Evolutionary conservation across 2,329 filamentous ascomycete species (phyloP).

Genomic region (Scedosporium aurantiacum): DNA sequence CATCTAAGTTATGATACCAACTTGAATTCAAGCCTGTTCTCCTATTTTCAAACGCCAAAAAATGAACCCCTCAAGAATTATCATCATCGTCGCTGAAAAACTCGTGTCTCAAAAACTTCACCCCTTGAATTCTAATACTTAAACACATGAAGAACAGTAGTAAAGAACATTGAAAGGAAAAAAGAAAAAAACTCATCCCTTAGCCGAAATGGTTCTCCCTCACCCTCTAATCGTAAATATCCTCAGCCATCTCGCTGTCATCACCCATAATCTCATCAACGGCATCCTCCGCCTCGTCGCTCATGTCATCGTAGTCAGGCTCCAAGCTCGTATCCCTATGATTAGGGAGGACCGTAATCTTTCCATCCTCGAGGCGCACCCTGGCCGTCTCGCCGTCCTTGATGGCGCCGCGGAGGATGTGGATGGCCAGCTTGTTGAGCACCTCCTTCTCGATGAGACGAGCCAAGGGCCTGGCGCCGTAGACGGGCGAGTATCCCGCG

Average conservation of each 20-base stretch:
- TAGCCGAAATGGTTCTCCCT: not conserved
- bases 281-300: constrained; percentile 62
- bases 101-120: no score
- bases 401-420: constrained; percentile 78
- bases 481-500: constrained; percentile 88
- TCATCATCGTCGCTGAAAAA: no score
- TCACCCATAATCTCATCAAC: constrained; percentile 55
- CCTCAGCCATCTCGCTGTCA: constrained; percentile 43
- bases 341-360: constrained; percentile 73
- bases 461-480: constrained; percentile 80
- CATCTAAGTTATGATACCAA: not conserved
- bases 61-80: no score
- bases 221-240: constrained; percentile 31
- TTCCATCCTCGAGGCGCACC: constrained; percentile 69
- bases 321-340: constrained; percentile 54
- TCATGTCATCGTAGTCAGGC: constrained; percentile 54
- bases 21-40: not conserved
- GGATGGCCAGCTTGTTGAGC: constrained; percentile 80
- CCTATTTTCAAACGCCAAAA: not conserved
- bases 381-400: constrained; percentile 74
- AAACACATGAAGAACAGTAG: not conserved
- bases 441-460: constrained; percentile 96
- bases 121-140: no score
- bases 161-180: not conserved
- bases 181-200: not conserved